Base-by-base conservation (phyloP, 1,284 basidiomycete species). In the Malassezia restricta region DNA sequence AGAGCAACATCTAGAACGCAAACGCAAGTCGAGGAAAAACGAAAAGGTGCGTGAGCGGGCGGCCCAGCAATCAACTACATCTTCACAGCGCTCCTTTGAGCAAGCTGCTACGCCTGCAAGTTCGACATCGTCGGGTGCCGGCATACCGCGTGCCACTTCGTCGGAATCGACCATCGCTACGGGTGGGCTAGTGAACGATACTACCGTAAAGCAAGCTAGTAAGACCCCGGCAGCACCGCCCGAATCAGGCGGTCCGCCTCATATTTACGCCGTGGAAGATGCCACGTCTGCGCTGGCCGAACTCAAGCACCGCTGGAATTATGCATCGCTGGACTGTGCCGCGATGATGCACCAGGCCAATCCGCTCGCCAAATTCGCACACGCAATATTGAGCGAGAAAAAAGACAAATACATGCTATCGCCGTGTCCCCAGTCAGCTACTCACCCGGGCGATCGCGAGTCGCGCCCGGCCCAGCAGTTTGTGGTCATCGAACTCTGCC, bases 351-450 rank as follows among this genome's bases (percentile, higher is more conserved):
- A 94, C 74, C 79, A 81, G 3, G 79, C 87, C 0, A 89, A 91
- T 68, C 80, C 82, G 28, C 80, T 80, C 0, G 85, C 90, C 40
- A 90, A 90, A 65, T 89, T 87, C 2, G 77, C 88, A 0, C 81
- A 83, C 0, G 80, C 85, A 0, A 86, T 98, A 51, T 79, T 98
- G 2, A 85, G 85, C 45, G 85, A 84, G 47, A 91, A 90, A 75
- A 85, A 85, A 72, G 92, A 98, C 75, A 78, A 83, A 59, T 98
- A 98, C 78, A 94, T 98, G 92, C 83, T 96, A 58, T 89, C 86
- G 48, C 92, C 92, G 0, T 98, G 94, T 68, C 79, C 80, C 27
- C 77, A 78, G 32, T 27, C 42, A 0, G 24, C 29, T 24, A 40
- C 37, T 15, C 15, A 35, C 33, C 45, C 42, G 5, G 55, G 45